Conservation (phyloP, 2,329 filamentous ascomycete species). For the Pyrenochaeta sp. region DNA sequence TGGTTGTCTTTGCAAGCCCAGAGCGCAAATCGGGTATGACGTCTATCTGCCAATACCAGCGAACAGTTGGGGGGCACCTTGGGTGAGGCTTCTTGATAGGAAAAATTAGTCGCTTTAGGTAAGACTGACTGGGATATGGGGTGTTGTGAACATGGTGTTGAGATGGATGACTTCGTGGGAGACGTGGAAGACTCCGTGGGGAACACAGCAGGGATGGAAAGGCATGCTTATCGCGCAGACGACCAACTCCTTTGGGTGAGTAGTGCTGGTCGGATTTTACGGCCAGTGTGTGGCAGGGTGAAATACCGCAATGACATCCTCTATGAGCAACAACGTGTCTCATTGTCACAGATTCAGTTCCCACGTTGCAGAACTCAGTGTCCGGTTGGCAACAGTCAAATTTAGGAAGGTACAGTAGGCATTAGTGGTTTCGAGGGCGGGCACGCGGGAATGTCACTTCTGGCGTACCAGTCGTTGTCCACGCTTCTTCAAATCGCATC, state of each 20-base stretch:
- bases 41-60: constrained; percentile 13
- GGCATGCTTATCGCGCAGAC: constrained; percentile 23
- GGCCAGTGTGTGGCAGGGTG: not conserved
- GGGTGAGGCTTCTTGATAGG: constrained; percentile 10
- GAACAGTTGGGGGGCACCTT: constrained; percentile 3
- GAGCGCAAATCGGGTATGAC: constrained; percentile 25
- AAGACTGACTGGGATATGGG: constrained; percentile 9
- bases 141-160: constrained; percentile 1
- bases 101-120: constrained; percentile 13
- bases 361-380: constrained; percentile 3
- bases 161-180: constrained; percentile 8
- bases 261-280: not conserved
- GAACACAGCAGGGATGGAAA: constrained; percentile 17
- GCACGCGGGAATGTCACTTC: constrained; percentile 11
- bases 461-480: constrained; percentile 15
- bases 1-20: constrained; percentile 22
- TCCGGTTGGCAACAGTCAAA: not conserved
- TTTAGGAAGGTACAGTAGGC: not conserved
- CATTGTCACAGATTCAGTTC: not conserved
- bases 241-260: not conserved
- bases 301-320: not conserved
- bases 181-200: constrained; percentile 20
- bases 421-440: not conserved
- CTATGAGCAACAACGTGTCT: constrained; percentile 1
- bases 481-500: constrained; percentile 4